Evolutionary conservation across 2,329 filamentous ascomycete genomes (phyloP).

Genomic region (Clonostachys sp.): DNA sequence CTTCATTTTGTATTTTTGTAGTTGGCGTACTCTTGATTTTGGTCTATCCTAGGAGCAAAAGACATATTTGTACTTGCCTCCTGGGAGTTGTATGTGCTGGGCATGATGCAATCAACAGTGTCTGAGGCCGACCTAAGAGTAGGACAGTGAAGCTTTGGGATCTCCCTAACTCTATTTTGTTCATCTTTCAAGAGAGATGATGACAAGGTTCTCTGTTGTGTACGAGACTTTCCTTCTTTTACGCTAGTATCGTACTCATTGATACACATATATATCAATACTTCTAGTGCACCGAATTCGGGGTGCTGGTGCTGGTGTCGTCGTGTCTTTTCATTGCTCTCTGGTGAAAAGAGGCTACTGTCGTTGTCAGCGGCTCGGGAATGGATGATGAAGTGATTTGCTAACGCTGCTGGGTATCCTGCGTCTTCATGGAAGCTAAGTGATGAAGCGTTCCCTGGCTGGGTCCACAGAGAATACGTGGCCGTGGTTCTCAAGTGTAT

Average conservation of each 20-base stretch:
- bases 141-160: background rate
- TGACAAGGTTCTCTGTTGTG: background rate
- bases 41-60: too few relatives aligned
- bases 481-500: too few relatives aligned
- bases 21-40: background rate
- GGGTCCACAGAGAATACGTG: too few relatives aligned
- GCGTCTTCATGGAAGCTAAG: too few relatives aligned
- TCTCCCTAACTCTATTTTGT: background rate
- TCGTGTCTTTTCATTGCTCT: too few relatives aligned
- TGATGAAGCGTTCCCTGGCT: too few relatives aligned
- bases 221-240: background rate
- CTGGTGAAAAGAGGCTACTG: too few relatives aligned
- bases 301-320: background rate
- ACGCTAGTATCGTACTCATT: background rate
- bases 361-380: background rate
- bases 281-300: background rate
- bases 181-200: background rate
- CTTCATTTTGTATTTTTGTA: background rate
- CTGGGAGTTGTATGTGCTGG: background rate
- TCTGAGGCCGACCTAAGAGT: too few relatives aligned
- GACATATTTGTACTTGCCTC: background rate
- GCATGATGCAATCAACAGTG: too few relatives aligned
- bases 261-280: background rate
- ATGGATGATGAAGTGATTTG: background rate
- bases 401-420: background rate